Conservation (phyloP, 306 rosid genomes). For the Prunus mongolica region DNA sequence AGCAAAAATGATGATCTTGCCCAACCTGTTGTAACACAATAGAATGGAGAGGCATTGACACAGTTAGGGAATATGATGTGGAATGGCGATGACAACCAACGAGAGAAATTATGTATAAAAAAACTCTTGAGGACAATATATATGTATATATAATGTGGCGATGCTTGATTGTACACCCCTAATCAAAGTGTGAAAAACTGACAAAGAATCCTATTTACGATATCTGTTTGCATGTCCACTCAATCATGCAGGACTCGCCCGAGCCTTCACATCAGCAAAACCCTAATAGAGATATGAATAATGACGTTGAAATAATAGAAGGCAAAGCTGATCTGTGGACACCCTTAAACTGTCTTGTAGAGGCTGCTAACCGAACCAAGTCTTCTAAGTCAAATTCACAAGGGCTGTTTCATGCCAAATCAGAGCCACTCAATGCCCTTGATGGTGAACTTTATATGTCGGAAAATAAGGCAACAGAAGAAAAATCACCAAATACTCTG, state of each 20-base stretch:
- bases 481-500: conserved; percentile 37
- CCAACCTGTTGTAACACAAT: neutral
- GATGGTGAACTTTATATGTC: conserved; percentile 37
- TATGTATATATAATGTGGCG: neutral
- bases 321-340: conserved; percentile 97
- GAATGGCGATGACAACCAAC: neutral
- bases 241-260: conserved; percentile 51
- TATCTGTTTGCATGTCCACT: neutral
- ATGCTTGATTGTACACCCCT: neutral
- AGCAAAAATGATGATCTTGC: neutral
- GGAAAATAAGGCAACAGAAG: conserved; percentile 42
- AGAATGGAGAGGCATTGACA: neutral
- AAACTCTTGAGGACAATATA: neutral
- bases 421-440: conserved; percentile 43
- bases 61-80: neutral
- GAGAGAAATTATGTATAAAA: neutral
- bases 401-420: conserved; percentile 49
- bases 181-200: neutral
- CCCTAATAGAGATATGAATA: conserved; percentile 35
- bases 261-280: conserved; percentile 59
- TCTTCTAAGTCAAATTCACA: conserved; percentile 65
- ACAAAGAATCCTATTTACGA: neutral
- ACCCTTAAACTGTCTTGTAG: conserved; percentile 95
- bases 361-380: conserved; percentile 95
- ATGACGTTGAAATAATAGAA: conserved; percentile 46